phyloP scores from a whole-genome alignment of 169 alveolate genomes.

The Eimeria tenella region DNA sequence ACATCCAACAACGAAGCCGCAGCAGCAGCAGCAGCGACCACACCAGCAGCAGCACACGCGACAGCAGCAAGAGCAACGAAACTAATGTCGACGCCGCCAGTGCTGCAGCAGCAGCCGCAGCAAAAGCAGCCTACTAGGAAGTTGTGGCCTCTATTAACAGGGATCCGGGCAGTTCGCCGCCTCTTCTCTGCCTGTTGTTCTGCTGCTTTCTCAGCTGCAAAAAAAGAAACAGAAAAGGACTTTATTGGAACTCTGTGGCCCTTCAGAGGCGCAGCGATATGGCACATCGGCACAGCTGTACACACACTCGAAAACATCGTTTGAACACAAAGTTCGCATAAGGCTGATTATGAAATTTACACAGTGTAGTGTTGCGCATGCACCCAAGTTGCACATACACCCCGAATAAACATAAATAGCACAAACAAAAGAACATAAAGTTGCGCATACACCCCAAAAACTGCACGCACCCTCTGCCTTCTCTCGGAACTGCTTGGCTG shows the following conservation, averaged over 20 bases:
- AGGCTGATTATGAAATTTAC: no score
- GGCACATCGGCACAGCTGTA: no score
- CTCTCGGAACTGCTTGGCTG: slow-evolving; percentile 4
- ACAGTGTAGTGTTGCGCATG: no score
- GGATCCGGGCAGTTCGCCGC: slow-evolving; percentile 52
- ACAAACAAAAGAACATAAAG: no score
- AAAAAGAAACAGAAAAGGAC: neutral
- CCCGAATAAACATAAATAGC: no score
- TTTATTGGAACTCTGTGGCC: no score
- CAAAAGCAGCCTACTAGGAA: slow-evolving; percentile 38
- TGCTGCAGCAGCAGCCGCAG: neutral
- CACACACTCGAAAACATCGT: no score
- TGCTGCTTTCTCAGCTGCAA: neutral
- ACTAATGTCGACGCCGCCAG: neutral
- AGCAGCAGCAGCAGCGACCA: neutral
- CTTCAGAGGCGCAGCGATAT: no score
- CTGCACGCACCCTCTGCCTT: slow-evolving; percentile 1
- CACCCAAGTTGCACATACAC: no score
- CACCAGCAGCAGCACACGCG: neutral
- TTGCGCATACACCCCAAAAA: no score
- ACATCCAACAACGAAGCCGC: no score
- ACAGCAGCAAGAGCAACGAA: neutral
- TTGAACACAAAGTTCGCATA: no score
- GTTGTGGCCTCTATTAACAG: slow-evolving; percentile 65
- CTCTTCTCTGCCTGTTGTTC: slow-evolving; percentile 28